These are phyloP conservation scores for Ophiostoma novo-ulmi DNA, from an alignment of 2,329 filamentous ascomycete species.

Conservation along the genomic window DNA sequence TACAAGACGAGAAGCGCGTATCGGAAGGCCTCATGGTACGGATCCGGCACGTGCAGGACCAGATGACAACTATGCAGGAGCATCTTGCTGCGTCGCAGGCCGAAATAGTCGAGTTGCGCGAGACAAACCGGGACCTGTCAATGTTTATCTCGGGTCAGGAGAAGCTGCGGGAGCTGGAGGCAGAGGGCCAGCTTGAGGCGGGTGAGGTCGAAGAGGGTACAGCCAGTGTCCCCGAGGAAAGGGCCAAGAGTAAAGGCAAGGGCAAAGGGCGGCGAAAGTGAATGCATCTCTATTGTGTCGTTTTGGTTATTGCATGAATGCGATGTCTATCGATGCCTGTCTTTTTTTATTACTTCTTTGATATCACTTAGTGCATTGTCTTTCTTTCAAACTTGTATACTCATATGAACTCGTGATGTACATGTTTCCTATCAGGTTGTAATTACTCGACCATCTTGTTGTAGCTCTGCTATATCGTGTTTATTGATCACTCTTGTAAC, in stretches of 20 bases:
- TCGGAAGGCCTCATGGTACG: conserved; percentile 73
- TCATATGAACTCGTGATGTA: too few species aligned
- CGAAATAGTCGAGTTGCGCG: conserved; percentile 69
- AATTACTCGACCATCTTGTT: too few species aligned
- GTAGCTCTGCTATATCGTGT: too few species aligned
- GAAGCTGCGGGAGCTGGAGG: conserved; percentile 67
- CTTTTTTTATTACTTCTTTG: background rate
- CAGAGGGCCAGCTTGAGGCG: conserved; percentile 52
- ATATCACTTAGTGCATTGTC: background rate
- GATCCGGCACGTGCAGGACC: conserved; percentile 68
- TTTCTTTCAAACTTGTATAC: background rate
- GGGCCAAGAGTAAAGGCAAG: conserved; percentile 45
- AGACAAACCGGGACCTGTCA: conserved; percentile 79
- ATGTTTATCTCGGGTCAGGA: conserved; percentile 84
- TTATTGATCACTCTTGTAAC: too few species aligned
- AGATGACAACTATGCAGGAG: conserved; percentile 53
- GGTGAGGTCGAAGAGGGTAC: conserved; percentile 73
- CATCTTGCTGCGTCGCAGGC: conserved; percentile 53
- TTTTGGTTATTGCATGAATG: background rate
- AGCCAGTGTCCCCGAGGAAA: conserved; percentile 58
- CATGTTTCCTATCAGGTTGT: too few species aligned
- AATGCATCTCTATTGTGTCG: background rate
- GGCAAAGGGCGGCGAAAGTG: conserved; percentile 23
- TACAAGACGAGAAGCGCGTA: conserved; percentile 82
- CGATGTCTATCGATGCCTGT: background rate